phyloP scores from a whole-genome alignment of 1,139 yeast genomes.

The Lodderomyces oxycetoniae region DNA sequence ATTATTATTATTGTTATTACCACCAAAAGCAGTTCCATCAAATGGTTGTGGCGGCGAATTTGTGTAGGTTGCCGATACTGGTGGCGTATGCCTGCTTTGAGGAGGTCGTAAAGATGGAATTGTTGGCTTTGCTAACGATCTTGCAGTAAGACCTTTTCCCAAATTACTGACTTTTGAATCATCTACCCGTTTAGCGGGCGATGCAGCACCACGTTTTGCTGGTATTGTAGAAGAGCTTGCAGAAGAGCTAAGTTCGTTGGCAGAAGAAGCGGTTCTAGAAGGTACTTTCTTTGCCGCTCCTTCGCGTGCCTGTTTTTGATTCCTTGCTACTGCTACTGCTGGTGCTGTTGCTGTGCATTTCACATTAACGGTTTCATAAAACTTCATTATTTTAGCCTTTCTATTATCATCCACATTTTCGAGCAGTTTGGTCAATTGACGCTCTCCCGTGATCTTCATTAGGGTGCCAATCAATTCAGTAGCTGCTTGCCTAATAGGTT shows the following conservation, averaged over 20 bases:
- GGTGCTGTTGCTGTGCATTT: conserved; percentile 24
- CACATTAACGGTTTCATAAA: conserved; percentile 54
- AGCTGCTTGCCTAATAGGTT: conserved; percentile 75
- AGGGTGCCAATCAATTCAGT: conserved; percentile 77
- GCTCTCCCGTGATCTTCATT: conserved; percentile 76
- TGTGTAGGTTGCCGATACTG: conserved; percentile 11
- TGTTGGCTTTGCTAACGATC: conserved; percentile 28
- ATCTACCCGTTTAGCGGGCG: conserved; percentile 51
- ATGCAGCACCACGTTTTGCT: conserved; percentile 60
- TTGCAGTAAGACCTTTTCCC: conserved; percentile 37
- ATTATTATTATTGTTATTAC: no score
- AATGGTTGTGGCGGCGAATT: conserved; percentile 1
- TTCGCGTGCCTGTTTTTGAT: conserved; percentile 4
- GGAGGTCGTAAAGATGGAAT: conserved; percentile 15
- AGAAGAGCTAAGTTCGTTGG: neutral
- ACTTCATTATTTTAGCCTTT: conserved; percentile 61
- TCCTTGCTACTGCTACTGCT: conserved; percentile 11
- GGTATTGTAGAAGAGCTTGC: conserved; percentile 39
- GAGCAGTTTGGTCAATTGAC: conserved; percentile 55
- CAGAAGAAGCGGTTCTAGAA: neutral
- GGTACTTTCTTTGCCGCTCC: conserved; percentile 1
- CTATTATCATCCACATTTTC: conserved; percentile 74
- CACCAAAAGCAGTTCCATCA: no score
- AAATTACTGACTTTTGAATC: conserved; percentile 25
- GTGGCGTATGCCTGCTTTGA: conserved; percentile 4